Evolutionary conservation across 768 basidiomycete species (phyloP), one percentile per base, ranked within the genome.

Genomic region (Infundibulicybe gibba): DNA sequence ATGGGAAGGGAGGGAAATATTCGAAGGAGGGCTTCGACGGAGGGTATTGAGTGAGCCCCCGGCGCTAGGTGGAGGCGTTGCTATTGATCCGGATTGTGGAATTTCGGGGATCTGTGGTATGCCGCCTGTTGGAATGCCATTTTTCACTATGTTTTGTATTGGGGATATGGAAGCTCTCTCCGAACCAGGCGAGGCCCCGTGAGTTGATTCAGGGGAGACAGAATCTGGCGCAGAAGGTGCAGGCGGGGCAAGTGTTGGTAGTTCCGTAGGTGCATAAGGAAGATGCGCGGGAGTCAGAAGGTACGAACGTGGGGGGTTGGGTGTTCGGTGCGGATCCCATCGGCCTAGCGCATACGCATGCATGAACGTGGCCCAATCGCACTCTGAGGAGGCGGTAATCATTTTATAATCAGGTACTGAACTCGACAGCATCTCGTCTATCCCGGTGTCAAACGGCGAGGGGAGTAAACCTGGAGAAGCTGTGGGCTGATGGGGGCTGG

Each of bases 271-370:
- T 25, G 25, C 25, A 10, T 38, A 38, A 5, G 61, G 49, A 41
- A 49, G n/a, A 14, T 35, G 21, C 3, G 21, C 43, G 17, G 50
- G 19, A 32, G 43, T 49, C 16, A 40, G 39, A 20, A 38, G 39
- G 43, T 50, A 58, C 8, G 64, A 58, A 35, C 50, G 61, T 4
- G 87, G 86, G 5, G 74, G 78, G 49, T 75, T 78, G 3, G 87
- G 88, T 0, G 78, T 83, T 46, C 71, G 74, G 49, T 81, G 81
- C 6, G 90, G 88, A 60, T 89, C 87, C 90, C 90, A 93, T 50
- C 79, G 74, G 9, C 90, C 90, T 14, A 72, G 59, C 0, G 87
- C 80, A 61, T 93, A 93, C 0, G 87, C 82, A n/a, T 71, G 65
- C 51, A 88, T 80, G 61, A 92, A 93, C 0, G 79, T 77, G 14